phyloP scores from a whole-genome alignment of 306 rosid species.

The Hylodesmum podocarpum region DNA sequence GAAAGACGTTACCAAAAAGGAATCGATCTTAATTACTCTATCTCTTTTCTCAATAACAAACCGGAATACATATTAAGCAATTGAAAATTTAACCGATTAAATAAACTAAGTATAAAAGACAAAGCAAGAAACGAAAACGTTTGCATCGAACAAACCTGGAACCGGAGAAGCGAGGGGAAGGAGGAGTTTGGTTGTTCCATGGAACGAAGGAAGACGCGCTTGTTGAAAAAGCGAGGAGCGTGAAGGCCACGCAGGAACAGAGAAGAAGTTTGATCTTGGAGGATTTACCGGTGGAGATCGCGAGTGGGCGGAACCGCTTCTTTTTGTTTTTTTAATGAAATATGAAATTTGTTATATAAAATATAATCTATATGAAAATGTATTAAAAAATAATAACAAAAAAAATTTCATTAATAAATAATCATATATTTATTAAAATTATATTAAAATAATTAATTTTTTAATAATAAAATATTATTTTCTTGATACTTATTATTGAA shows the following conservation, averaged over 20 bases:
- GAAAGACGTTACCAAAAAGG: slow-evolving; percentile 1
- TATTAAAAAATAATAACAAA: no score
- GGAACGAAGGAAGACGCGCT: slow-evolving; percentile 54
- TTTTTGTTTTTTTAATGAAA: no score
- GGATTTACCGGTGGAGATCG: slow-evolving; percentile 67
- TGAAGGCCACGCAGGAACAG: slow-evolving; percentile 57
- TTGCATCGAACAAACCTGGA: no score
- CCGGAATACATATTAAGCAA: neutral
- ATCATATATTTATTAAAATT: no score
- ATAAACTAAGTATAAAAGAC: neutral
- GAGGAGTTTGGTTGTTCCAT: slow-evolving; percentile 44
- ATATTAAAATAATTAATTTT: no score
- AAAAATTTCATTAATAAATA: no score
- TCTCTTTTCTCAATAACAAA: neutral
- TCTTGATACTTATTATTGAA: no score
- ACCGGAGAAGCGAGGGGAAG: slow-evolving; percentile 34
- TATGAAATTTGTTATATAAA: no score
- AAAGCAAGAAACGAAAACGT: no score
- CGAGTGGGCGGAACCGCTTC: slow-evolving; percentile 61
- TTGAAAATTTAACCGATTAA: neutral
- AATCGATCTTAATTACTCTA: slow-evolving; percentile 1
- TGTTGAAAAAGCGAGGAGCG: slow-evolving; percentile 48
- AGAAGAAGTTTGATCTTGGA: slow-evolving; percentile 72
- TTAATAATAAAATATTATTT: no score
- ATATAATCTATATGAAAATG: no score